Evolutionary conservation across 2,329 filamentous ascomycete species (phyloP).

Genomic region (Diaporthe ampelina): DNA sequence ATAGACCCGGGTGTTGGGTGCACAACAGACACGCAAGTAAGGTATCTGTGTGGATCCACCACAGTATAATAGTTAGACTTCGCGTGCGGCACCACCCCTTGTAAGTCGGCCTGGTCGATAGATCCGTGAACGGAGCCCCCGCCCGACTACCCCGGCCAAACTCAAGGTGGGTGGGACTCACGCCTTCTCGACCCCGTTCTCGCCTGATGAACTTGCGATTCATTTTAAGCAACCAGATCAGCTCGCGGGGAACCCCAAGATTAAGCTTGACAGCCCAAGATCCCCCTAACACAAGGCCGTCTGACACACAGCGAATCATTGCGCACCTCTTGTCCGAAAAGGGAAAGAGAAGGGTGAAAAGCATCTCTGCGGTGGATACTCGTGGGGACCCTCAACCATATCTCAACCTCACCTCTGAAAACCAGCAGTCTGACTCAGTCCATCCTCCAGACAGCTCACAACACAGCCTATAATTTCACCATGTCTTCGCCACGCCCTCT

Average conservation of each 20-base stretch:
- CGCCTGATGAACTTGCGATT: slow-evolving; percentile 19
- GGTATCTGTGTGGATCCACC: neutral
- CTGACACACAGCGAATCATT: slow-evolving; percentile 32
- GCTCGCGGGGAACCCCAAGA: slow-evolving; percentile 1
- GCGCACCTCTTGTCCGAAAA: slow-evolving; percentile 19
- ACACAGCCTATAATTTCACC: neutral
- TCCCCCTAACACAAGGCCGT: neutral
- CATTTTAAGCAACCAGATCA: slow-evolving; percentile 14
- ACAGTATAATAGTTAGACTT: neutral
- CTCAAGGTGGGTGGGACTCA: slow-evolving; percentile 12
- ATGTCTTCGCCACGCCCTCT: slow-evolving; percentile 51
- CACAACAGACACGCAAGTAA: neutral
- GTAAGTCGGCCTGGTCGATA: slow-evolving; percentile 7
- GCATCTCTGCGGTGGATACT: slow-evolving; percentile 21
- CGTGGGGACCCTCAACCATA: slow-evolving; percentile 1
- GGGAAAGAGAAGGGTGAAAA: slow-evolving; percentile 7
- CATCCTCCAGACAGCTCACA: neutral
- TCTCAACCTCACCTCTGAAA: neutral
- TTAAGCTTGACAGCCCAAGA: neutral
- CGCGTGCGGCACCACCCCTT: neutral
- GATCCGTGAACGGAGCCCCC: slow-evolving; percentile 19
- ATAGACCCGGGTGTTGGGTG: neutral
- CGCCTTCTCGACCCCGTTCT: slow-evolving; percentile 12
- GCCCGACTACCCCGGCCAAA: slow-evolving; percentile 6
- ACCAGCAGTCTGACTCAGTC: neutral